Evolutionary conservation across 164 flowering plant genomes (phyloP).

Genomic region (Stephania cephalantha): DNA sequence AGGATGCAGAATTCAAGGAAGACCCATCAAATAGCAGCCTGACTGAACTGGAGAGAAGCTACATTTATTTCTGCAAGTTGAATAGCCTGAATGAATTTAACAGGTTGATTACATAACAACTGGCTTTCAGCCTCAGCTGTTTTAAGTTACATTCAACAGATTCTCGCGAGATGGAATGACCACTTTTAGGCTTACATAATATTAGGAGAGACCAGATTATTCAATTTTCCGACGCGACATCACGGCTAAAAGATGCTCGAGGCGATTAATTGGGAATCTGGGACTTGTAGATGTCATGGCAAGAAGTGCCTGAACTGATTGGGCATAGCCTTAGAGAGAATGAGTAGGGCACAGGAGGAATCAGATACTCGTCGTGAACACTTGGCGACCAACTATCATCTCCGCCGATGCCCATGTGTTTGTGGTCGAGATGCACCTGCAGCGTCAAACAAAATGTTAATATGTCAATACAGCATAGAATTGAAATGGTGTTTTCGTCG

Average conservation of each 20-base stretch:
- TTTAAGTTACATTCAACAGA: too few relatives aligned
- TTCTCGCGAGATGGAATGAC: too few relatives aligned
- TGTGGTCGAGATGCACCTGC: slow-evolving; percentile 98
- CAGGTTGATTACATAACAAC: too few relatives aligned
- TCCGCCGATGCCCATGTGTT: slow-evolving; percentile 97
- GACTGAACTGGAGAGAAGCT: too few relatives aligned
- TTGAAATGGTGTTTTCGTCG: background rate
- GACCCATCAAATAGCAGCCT: too few relatives aligned
- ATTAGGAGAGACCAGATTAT: too few relatives aligned
- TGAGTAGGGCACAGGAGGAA: slow-evolving; percentile 72
- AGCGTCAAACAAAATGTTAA: background rate
- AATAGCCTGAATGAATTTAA: too few relatives aligned
- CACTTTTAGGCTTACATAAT: too few relatives aligned
- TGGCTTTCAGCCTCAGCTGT: too few relatives aligned
- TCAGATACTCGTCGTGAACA: slow-evolving; percentile 69
- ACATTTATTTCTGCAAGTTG: too few relatives aligned
- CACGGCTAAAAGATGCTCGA: background rate
- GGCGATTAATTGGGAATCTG: slow-evolving; percentile 32
- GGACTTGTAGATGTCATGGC: slow-evolving; percentile 44
- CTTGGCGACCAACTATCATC: slow-evolving; percentile 98
- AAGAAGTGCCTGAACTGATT: slow-evolving; percentile 38
- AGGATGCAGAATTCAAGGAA: too few relatives aligned
- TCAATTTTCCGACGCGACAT: too few relatives aligned
- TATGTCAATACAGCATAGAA: background rate
- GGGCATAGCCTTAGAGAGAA: slow-evolving; percentile 69